These are phyloP conservation scores for Arctium lappa DNA, from an alignment of 129 eudicot species.

Conservation along the genomic window DNA sequence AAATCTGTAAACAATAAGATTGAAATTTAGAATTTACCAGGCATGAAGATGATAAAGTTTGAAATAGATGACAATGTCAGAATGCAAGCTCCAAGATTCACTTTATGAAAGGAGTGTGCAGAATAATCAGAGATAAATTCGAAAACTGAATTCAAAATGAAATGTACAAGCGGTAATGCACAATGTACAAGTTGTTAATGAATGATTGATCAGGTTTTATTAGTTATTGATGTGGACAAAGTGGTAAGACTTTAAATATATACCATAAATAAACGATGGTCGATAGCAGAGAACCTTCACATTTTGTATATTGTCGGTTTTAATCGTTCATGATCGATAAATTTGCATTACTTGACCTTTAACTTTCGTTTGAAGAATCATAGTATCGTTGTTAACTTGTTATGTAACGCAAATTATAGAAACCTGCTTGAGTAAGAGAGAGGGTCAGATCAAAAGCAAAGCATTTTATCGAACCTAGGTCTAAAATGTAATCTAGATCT, in stretches of 20 bases:
- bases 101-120: slow-evolving; percentile 18
- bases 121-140: background rate
- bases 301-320: background rate
- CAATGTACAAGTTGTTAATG: background rate
- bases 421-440: too few species aligned
- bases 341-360: background rate
- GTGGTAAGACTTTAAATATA: background rate
- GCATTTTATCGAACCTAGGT: too few species aligned
- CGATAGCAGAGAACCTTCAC: slow-evolving; percentile 6
- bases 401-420: too few species aligned
- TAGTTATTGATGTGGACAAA: slow-evolving; percentile 2
- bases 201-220: background rate
- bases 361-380: background rate
- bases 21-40: slow-evolving; percentile 2
- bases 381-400: too few species aligned
- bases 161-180: background rate
- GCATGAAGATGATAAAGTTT: slow-evolving; percentile 18
- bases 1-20: background rate
- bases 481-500: too few species aligned
- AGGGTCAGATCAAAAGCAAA: too few species aligned
- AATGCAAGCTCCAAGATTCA: slow-evolving; percentile 38
- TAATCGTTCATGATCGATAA: background rate
- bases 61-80: slow-evolving; percentile 47
- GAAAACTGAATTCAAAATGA: background rate
- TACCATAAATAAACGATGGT: background rate